These are phyloP conservation scores for Rhizoclosmatium globosum DNA, from an alignment of 192 early-diverging fungal genomes.

Conservation along the genomic window DNA sequence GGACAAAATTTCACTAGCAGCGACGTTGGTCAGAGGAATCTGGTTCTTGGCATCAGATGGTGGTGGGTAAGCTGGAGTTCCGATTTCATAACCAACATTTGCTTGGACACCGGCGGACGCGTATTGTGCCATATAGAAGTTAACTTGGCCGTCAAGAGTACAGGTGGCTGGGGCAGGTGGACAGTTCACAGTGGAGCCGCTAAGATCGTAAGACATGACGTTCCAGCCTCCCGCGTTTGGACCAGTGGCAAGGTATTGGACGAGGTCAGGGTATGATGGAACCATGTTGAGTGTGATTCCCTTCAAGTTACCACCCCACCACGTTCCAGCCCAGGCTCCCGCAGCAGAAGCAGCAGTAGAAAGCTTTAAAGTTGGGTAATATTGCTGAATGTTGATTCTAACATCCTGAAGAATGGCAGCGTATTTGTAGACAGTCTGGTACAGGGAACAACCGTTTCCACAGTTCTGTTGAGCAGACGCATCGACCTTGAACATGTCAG, in stretches of 20 bases:
- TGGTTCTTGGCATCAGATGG: neutral
- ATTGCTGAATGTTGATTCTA: slow-evolving; percentile 68
- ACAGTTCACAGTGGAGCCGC: slow-evolving; percentile 18
- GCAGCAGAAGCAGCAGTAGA: slow-evolving; percentile 30
- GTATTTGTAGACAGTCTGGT: slow-evolving; percentile 31
- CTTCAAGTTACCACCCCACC: slow-evolving; percentile 35
- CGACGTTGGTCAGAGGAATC: slow-evolving; percentile 12
- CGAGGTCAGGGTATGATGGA: slow-evolving; percentile 23
- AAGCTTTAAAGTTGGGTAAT: slow-evolving; percentile 42
- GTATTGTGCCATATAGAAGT: slow-evolving; percentile 30
- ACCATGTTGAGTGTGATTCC: slow-evolving; percentile 17
- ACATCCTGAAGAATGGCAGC: slow-evolving; percentile 72
- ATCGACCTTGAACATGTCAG: slow-evolving; percentile 31
- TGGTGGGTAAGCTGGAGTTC: slow-evolving; percentile 18
- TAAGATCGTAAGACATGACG: slow-evolving; percentile 31
- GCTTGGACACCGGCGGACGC: slow-evolving; percentile 12
- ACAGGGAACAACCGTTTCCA: slow-evolving; percentile 15
- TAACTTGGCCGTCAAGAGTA: slow-evolving; percentile 19
- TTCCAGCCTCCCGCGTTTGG: slow-evolving; percentile 33
- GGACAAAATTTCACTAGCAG: neutral
- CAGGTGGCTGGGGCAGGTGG: slow-evolving; percentile 16
- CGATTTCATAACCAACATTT: slow-evolving; percentile 31
- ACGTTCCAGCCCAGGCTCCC: slow-evolving; percentile 25
- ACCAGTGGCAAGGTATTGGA: slow-evolving; percentile 3
- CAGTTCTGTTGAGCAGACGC: slow-evolving; percentile 9